A percentile compares a stretch with the other conserved stretches of the same genome.
Evolutionary conservation across 805 yeast species (phyloP).

Genomic region (Hanseniaspora thailandica): DNA sequence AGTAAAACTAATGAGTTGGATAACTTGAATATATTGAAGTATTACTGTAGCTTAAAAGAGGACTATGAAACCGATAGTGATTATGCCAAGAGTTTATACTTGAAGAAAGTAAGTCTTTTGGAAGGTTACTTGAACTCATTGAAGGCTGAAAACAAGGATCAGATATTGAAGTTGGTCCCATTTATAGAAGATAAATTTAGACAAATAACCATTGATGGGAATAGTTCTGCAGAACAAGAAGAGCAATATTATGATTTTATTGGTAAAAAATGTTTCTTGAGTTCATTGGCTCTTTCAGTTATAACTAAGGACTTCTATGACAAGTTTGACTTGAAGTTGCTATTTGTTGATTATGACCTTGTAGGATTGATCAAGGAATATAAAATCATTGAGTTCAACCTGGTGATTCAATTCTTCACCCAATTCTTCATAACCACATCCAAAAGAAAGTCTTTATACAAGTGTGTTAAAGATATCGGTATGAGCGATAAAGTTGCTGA

Average conservation of each 20-base stretch:
- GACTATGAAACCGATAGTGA: slow-evolving; percentile 6
- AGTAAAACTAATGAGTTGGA: background rate
- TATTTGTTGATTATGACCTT: slow-evolving; percentile 1
- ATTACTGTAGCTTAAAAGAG: slow-evolving; percentile 2
- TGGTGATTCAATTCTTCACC: slow-evolving; percentile 10
- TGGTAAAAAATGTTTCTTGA: slow-evolving; percentile 9
- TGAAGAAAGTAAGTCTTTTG: background rate
- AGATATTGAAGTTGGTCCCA: background rate
- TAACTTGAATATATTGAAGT: background rate
- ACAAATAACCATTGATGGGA: background rate
- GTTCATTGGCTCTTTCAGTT: slow-evolving; percentile 1
- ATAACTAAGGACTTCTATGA: slow-evolving; percentile 9
- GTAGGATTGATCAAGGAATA: background rate
- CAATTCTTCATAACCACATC: slow-evolving; percentile 3
- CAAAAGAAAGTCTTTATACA: slow-evolving; percentile 12
- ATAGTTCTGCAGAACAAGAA: background rate
- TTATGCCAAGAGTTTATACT: background rate
- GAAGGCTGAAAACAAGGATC: background rate
- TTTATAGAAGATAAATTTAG: background rate
- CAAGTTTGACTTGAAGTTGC: background rate
- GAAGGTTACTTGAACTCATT: background rate
- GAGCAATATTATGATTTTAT: background rate
- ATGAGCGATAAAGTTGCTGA: background rate
- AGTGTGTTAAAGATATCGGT: background rate
- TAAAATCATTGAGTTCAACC: slow-evolving; percentile 9